phyloP scores from a whole-genome alignment of 495 filamentous ascomycete species.

The Trichoderma reesei region DNA sequence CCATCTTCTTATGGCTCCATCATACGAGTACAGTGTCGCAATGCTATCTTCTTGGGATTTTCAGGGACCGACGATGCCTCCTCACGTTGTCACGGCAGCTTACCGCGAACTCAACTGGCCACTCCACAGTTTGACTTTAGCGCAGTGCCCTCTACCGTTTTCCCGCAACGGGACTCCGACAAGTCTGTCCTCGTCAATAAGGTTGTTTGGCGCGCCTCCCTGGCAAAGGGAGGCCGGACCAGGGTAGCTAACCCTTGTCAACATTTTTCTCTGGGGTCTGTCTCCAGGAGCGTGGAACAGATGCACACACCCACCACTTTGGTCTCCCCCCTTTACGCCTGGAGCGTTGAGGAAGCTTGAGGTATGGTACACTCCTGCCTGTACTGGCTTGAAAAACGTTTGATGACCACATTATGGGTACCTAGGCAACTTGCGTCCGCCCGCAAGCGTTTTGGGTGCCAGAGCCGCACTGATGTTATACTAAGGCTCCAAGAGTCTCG shows the following conservation, averaged over 20 bases:
- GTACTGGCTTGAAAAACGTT: too few relatives aligned
- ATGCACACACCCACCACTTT: background rate
- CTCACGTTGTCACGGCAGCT: background rate
- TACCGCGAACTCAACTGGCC: background rate
- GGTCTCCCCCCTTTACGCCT: background rate
- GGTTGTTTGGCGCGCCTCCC: background rate
- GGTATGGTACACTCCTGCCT: background rate
- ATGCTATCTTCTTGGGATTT: background rate
- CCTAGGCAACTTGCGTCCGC: background rate
- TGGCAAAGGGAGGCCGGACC: background rate
- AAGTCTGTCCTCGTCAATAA: background rate
- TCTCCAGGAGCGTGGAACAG: conserved; percentile 5
- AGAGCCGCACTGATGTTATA: background rate
- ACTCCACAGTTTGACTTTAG: background rate
- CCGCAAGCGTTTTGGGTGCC: background rate
- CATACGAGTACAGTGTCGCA: background rate
- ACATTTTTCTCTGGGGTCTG: background rate
- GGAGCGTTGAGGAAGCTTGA: background rate
- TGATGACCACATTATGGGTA: too few relatives aligned
- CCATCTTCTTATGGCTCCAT: background rate
- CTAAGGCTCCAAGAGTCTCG: background rate
- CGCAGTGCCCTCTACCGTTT: conserved; percentile 2
- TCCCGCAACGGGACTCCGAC: background rate
- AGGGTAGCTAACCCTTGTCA: conserved; percentile 5
- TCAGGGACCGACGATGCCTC: background rate